Evolutionary conservation across 2,329 filamentous ascomycete species (phyloP).

Genomic region (Thyridium curvatum): DNA sequence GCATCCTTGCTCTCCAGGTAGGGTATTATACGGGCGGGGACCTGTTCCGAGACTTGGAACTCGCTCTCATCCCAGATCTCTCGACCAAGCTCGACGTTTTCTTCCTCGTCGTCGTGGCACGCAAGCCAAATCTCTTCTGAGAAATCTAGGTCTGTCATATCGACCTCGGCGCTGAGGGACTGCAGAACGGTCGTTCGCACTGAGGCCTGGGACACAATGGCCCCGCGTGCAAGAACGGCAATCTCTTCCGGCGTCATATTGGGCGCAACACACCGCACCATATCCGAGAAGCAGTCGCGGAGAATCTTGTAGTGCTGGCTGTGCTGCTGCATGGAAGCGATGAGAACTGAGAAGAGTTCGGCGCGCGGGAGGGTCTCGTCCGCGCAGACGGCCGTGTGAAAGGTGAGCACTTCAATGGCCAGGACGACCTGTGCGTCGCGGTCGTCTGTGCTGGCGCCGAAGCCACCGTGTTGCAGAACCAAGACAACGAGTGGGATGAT

Average conservation of each 20-base stretch:
- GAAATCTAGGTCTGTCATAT: conserved; percentile 80
- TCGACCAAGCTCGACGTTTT: conserved; percentile 75
- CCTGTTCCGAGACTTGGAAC: conserved; percentile 60
- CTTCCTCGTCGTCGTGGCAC: conserved; percentile 82
- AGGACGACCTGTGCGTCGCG: conserved; percentile 85
- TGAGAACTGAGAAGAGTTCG: conserved; percentile 64
- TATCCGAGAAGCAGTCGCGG: conserved; percentile 85
- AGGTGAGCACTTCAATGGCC: conserved; percentile 80
- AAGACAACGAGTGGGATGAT: conserved; percentile 75
- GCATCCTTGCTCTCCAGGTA: conserved; percentile 77
- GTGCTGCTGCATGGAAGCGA: conserved; percentile 80
- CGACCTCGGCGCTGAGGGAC: conserved; percentile 84
- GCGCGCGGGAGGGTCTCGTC: conserved; percentile 71
- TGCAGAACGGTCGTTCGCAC: conserved; percentile 83
- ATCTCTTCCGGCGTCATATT: conserved; percentile 74
- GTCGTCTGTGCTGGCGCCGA: conserved; percentile 68
- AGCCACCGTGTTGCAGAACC: conserved; percentile 72
- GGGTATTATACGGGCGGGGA: conserved; percentile 62
- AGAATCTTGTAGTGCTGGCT: conserved; percentile 91
- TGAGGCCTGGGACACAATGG: conserved; percentile 70
- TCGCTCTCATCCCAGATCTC: conserved; percentile 96
- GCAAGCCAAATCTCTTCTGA: conserved; percentile 91
- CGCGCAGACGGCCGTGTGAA: conserved; percentile 75
- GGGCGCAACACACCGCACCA: conserved; percentile 76
- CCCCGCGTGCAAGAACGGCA: conserved; percentile 66